phyloP scores from a whole-genome alignment of 1,139 yeast species.

The Meyerozyma elateridarum region DNA sequence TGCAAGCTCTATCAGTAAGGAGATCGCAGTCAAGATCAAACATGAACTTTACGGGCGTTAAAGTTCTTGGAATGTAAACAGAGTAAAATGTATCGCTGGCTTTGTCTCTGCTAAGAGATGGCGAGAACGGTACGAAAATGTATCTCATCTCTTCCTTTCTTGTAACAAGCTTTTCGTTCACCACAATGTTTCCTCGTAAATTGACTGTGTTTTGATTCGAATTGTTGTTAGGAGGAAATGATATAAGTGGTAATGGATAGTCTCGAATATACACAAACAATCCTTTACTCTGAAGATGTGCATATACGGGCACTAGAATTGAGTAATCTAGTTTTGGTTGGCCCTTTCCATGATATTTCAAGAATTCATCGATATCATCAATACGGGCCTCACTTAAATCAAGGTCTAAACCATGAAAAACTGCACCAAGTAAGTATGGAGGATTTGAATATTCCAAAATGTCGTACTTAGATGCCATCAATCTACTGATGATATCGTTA shows the following conservation, averaged over 20 bases:
- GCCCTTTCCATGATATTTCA: conserved; percentile 33
- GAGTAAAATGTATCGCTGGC: conserved; percentile 35
- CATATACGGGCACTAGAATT: conserved; percentile 33
- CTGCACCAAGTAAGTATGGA: conserved; percentile 30
- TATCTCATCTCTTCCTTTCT: conserved; percentile 40
- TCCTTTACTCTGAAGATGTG: conserved; percentile 27
- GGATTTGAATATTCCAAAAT: conserved; percentile 34
- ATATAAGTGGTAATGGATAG: conserved; percentile 39
- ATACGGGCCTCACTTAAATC: conserved; percentile 25
- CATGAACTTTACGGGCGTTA: conserved; percentile 42
- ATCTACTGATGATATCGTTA: conserved; percentile 26
- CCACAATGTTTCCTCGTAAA: conserved; percentile 34
- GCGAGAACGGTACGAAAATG: conserved; percentile 44
- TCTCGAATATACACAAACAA: conserved; percentile 33
- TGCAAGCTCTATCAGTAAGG: conserved; percentile 35
- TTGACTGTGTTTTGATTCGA: conserved; percentile 25
- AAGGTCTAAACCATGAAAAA: conserved; percentile 30
- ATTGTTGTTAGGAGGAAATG: conserved; percentile 33
- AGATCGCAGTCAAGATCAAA: conserved; percentile 32
- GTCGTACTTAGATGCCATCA: conserved; percentile 30
- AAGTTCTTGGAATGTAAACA: conserved; percentile 37
- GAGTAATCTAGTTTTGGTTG: conserved; percentile 41
- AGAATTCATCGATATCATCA: conserved; percentile 32
- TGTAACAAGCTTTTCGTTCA: conserved; percentile 37
- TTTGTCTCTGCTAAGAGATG: conserved; percentile 20